These are phyloP conservation scores for Exophiala spinifera DNA, from an alignment of 2,329 filamentous ascomycete genomes.

Conservation along the genomic window DNA sequence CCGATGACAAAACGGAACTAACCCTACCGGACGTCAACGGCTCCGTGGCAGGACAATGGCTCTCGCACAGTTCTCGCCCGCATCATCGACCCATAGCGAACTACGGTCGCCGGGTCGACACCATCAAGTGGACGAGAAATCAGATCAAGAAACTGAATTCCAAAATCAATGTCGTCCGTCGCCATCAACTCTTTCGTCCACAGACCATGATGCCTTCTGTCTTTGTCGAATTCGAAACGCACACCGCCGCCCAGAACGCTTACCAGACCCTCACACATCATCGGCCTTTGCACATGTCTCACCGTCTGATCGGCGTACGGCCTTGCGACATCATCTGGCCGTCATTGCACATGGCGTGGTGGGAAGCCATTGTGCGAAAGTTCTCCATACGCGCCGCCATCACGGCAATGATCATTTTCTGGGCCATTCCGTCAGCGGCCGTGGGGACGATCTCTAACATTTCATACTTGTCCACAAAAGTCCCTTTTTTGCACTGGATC, in stretches of 20 bases:
- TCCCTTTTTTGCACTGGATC: conserved; percentile 68
- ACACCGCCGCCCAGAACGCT: conserved; percentile 80
- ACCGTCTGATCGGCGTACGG: conserved; percentile 77
- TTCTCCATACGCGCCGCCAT: conserved; percentile 69
- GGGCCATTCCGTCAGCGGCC: conserved; percentile 70
- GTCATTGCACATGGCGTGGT: conserved; percentile 71
- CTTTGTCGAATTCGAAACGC: conserved; percentile 82
- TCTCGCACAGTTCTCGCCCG: conserved; percentile 33
- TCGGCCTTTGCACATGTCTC: conserved; percentile 79
- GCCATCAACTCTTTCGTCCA: conserved; percentile 28
- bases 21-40: conserved; percentile 33
- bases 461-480: conserved; percentile 54
- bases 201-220: conserved; percentile 66
- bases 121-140: conserved; percentile 38
- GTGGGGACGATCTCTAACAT: conserved; percentile 86
- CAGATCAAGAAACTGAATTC: conserved; percentile 33
- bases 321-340: conserved; percentile 85
- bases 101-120: conserved; percentile 36
- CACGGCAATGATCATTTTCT: conserved; percentile 78
- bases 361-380: conserved; percentile 52
- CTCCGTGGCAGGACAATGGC: conserved; percentile 38
- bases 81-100: conserved; percentile 38
- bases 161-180: conserved; percentile 33
- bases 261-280: conserved; percentile 84
- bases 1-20: background rate